Percentiles rank a stretch among this genome's conserved stretches.
Conservation (phyloP, 768 basidiomycete genomes). For the Cantharellus anzutake region DNA sequence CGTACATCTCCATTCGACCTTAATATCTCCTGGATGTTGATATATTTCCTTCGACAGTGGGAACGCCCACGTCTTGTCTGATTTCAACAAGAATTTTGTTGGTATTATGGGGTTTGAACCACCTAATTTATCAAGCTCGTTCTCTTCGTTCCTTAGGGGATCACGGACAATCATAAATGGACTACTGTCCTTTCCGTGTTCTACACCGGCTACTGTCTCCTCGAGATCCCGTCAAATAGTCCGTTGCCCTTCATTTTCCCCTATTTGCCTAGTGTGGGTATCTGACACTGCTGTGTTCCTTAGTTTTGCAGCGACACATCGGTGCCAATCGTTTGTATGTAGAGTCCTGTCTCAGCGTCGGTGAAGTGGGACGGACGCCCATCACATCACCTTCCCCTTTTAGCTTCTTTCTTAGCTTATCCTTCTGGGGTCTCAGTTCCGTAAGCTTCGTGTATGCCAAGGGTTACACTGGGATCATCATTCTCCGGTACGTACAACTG, state of each 20-base stretch:
- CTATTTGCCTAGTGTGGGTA: neutral
- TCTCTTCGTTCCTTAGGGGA: slow-evolving; percentile 19
- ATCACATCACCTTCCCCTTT: neutral
- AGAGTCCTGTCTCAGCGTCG: neutral
- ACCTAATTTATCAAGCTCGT: neutral
- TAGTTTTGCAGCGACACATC: slow-evolving; percentile 36
- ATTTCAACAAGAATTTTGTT: slow-evolving; percentile 36
- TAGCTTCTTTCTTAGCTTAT: slow-evolving; percentile 36
- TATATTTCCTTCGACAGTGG: slow-evolving; percentile 23
- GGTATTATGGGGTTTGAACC: slow-evolving; percentile 6
- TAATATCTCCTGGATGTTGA: no score
- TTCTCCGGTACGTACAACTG: slow-evolving; percentile 21
- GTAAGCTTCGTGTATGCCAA: slow-evolving; percentile 36
- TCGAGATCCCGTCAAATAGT: slow-evolving; percentile 42
- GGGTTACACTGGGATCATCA: slow-evolving; percentile 30
- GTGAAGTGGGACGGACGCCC: neutral
- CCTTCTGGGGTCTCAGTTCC: slow-evolving; percentile 34
- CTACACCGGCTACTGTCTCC: slow-evolving; percentile 39
- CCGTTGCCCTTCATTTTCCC: neutral
- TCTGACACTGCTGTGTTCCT: neutral
- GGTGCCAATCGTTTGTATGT: slow-evolving; percentile 38
- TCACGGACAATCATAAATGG: slow-evolving; percentile 35
- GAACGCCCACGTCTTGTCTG: slow-evolving; percentile 33
- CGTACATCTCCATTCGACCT: no score
- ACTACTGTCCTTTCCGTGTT: slow-evolving; percentile 38